These are phyloP conservation scores for Sanguinoderma infundibulare DNA, from an alignment of 1,284 basidiomycete species.

Conservation along the genomic window DNA sequence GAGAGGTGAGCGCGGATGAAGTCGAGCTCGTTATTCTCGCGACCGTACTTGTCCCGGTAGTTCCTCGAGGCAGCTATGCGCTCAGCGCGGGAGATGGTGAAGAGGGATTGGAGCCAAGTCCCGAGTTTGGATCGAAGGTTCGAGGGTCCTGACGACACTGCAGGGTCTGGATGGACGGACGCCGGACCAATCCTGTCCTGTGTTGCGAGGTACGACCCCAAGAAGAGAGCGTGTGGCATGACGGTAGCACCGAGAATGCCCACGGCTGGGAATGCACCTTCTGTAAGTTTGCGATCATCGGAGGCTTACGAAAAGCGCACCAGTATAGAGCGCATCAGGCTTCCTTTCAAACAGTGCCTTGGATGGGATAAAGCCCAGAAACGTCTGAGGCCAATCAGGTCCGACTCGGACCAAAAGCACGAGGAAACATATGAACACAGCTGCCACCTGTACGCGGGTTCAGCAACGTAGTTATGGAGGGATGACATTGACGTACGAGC, in stretches of 20 bases:
- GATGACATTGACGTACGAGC: conserved; percentile 48
- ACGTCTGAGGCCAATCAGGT: conserved; percentile 77
- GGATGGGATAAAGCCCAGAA: conserved; percentile 84
- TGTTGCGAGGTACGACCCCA: conserved; percentile 85
- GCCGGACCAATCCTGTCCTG: conserved; percentile 42
- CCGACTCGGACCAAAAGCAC: conserved; percentile 75
- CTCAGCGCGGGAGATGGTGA: conserved; percentile 32
- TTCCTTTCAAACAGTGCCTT: conserved; percentile 54
- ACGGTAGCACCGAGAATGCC: conserved; percentile 86
- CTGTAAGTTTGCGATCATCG: conserved; percentile 55
- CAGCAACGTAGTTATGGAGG: neutral
- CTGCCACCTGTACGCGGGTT: conserved; percentile 59
- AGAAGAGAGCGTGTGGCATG: conserved; percentile 91
- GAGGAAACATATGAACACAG: conserved; percentile 80
- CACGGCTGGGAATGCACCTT: conserved; percentile 68
- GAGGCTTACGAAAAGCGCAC: conserved; percentile 38
- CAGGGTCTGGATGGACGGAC: conserved; percentile 25
- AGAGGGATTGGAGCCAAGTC: conserved; percentile 29
- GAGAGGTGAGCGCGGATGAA: conserved; percentile 78
- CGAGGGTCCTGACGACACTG: conserved; percentile 10
- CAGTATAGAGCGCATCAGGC: conserved; percentile 75
- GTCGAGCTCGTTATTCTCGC: conserved; percentile 66
- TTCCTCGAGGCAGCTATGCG: conserved; percentile 29
- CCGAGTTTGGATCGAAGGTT: conserved; percentile 9
- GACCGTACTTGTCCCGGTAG: conserved; percentile 35